phyloP scores from a whole-genome alignment of 352 stramenopile genomes.

The Pythium myriotylum region DNA sequence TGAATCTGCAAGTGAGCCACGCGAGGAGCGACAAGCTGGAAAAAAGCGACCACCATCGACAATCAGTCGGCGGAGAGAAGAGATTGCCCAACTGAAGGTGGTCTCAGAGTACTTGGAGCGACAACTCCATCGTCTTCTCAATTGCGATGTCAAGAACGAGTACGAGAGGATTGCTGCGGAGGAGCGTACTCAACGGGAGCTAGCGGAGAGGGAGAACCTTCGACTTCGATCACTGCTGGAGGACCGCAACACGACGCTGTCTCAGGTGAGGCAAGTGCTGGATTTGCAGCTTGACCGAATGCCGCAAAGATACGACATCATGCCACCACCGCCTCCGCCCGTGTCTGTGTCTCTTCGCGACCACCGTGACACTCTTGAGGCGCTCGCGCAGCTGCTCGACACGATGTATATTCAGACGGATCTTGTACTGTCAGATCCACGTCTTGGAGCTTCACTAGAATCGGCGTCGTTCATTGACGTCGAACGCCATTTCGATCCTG shows the following conservation, averaged over 20 bases:
- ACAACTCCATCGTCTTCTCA: background rate
- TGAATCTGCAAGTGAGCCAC: too few relatives aligned
- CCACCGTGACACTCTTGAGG: background rate
- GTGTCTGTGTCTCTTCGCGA: too few relatives aligned
- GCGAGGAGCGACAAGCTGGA: too few relatives aligned
- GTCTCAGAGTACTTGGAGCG: background rate
- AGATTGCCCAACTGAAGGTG: background rate
- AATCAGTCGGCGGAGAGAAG: background rate
- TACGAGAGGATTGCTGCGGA: background rate
- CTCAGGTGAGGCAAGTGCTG: background rate
- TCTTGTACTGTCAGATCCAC: too few relatives aligned
- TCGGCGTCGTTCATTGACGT: background rate
- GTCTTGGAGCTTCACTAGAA: too few relatives aligned
- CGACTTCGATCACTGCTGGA: background rate
- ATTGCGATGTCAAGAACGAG: background rate
- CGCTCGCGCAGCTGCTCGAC: background rate
- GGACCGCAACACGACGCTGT: background rate
- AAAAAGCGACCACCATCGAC: background rate
- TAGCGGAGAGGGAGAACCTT: background rate
- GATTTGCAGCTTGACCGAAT: background rate
- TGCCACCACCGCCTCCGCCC: too few relatives aligned
- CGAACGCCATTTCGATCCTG: background rate
- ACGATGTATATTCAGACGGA: background rate
- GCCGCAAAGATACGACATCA: background rate
- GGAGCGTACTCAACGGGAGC: background rate